Base-by-base conservation (phyloP, 345 rosid genomes). In the Balakata baccata region DNA sequence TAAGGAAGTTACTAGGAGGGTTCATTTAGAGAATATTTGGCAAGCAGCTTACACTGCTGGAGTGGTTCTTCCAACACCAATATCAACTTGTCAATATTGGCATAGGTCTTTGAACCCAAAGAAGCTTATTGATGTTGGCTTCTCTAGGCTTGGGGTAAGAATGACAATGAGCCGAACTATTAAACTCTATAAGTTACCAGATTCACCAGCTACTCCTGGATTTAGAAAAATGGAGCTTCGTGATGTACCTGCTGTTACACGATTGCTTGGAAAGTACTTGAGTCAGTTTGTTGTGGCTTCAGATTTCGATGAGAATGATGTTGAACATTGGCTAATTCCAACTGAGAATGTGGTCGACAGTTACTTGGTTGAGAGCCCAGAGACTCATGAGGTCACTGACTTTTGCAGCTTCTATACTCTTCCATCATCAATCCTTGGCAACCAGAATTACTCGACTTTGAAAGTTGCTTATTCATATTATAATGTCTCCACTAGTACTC, bases 91-190 rank as follows among this genome's bases (percentile, higher is more conserved):
- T 70, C 98, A 89, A 71, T 94, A 94, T 77, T 94, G 98, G 98
- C 98, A 94, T 81, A 86, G 98, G 79, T 94, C 98, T 11, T 57
- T 94, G 84, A 94, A 94, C 88, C 98, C 93, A 0, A 94, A 92
- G 89, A 92, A 94, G 86, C 97, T 94, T 60, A 92, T 94, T 68
- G 97, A 92, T 85, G 97, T 94, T 74, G 98, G 97, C 70, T 94
- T 94, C 72, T 94, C 97, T 5, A 86, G 96, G 83, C 92, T 94
- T 4, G 97, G 96, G 53, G 83, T 93, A 1, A 89, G 98, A 70
- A 92, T 94, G 98, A 94, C 98, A 7, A 94, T 94, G 98, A 94
- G 97, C 82, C 84, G 97, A 74, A 89, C 96, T 63, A 94, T 94
- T 13, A 92, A 92, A 54, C 94, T 94, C 46, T 94, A 92, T 85